Evolutionary conservation across 2,329 filamentous ascomycete species (phyloP).

Genomic region (Diplodia corticola): DNA sequence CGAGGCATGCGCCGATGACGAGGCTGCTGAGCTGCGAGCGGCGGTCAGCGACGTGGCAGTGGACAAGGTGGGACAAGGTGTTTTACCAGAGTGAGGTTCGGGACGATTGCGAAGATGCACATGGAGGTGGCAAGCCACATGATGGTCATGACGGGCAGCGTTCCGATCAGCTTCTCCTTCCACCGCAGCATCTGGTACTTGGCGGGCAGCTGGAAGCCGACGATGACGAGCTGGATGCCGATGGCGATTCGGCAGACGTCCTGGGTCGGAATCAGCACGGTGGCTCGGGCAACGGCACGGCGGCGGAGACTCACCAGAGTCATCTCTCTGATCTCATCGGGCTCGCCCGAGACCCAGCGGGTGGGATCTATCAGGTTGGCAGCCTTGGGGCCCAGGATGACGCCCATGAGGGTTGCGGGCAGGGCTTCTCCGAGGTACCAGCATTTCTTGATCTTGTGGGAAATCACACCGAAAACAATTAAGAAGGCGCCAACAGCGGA

Average conservation of each 20-base stretch:
- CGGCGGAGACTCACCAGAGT: constrained; percentile 40
- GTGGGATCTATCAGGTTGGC: constrained; percentile 54
- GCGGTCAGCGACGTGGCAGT: background rate
- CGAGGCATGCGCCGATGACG: constrained; percentile 62
- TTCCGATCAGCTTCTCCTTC: constrained; percentile 56
- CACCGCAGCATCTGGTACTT: constrained; percentile 54
- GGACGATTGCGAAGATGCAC: constrained; percentile 57
- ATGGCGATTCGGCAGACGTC: constrained; percentile 61
- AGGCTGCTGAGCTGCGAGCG: constrained; percentile 50
- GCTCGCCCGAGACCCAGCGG: constrained; percentile 39
- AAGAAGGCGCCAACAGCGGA: constrained; percentile 50
- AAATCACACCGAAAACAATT: constrained; percentile 52
- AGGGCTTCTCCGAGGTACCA: constrained; percentile 58
- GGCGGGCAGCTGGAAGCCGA: constrained; percentile 62
- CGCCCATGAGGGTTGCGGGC: background rate
- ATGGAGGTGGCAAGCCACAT: constrained; percentile 62
- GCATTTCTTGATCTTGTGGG: constrained; percentile 54
- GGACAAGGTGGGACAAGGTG: fast-evolving
- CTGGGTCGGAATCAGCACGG: constrained; percentile 25
- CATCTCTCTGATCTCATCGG: constrained; percentile 41
- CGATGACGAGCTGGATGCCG: constrained; percentile 63
- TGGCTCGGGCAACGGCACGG: background rate
- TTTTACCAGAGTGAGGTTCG: constrained; percentile 52
- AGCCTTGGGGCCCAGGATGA: constrained; percentile 25
- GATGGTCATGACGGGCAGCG: constrained; percentile 62